Evolutionary conservation across 139 green algal genomes (phyloP), one percentile per base, ranked within the genome.

Genomic region (Ostreobium quekettii): DNA sequence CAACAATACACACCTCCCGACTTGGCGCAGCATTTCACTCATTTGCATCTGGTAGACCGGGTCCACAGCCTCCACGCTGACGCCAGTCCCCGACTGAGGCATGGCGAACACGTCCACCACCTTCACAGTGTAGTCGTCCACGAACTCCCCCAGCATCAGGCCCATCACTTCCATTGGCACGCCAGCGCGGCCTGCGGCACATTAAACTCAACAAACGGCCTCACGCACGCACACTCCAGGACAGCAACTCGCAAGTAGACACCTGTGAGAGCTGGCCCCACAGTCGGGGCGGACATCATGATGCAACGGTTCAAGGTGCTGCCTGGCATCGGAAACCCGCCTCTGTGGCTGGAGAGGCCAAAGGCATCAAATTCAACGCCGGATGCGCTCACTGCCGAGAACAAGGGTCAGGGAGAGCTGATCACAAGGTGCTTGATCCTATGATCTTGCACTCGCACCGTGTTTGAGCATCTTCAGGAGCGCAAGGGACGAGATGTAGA

Each of bases 141-240:
- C 90, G 75, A 99, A 99, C 75, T 99, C 95, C 8, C 95, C 95
- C 48, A 99, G 87, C 95, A 99, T 99, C 1, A 99, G 83, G 4
- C 95, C 95, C 95, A 99, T 99, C 11, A 99, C 95, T 81, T 99
- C 95, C 93, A 99, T 96, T 28, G 95, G 95, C 37, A 99, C 95
- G 38, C 95, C 95, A 2, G 95, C 95, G 22, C 95, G 78, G 8
- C 93, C 87, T 96, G 87, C 15, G 57, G 28, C 11, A 59, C 53
- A 53, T 11, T 19, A 53, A 53, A 53, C 11, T 8, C 56, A 36
- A 64, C 26, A 64, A 36, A 36, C 11, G 11, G 24, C 56, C 26
- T n/a, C n/a, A n/a, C n/a, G n/a, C n/a, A n/a, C 56, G 8, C 29
- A 32, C 26, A 32, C 11, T 64, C 11, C 8, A 8, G 56, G 11